These are phyloP conservation scores for Rhynchosporium agropyri DNA, from an alignment of 2,329 filamentous ascomycete genomes.

Conservation along the genomic window DNA sequence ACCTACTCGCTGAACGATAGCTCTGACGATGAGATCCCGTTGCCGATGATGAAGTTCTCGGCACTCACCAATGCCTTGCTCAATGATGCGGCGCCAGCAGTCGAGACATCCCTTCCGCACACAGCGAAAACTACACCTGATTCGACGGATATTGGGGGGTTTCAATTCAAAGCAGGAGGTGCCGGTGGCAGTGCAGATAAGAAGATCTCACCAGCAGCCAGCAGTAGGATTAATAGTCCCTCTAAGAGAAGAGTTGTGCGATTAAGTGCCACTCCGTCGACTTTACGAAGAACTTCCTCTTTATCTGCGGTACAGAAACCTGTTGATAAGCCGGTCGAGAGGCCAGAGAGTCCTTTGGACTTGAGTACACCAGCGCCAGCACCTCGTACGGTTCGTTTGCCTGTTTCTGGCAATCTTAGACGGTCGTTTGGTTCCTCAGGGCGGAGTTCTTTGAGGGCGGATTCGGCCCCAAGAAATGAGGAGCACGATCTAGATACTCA, in stretches of 20 bases:
- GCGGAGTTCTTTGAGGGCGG: conserved; percentile 32
- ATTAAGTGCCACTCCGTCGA: conserved; percentile 41
- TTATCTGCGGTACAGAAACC: conserved; percentile 36
- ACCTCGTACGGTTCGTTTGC: conserved; percentile 39
- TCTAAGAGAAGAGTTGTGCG: conserved; percentile 40
- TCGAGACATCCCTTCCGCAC: conserved; percentile 33
- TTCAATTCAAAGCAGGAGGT: conserved; percentile 31
- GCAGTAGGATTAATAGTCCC: conserved; percentile 35
- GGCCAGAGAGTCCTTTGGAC: conserved; percentile 38
- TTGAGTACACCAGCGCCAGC: conserved; percentile 41
- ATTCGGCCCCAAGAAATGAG: conserved; percentile 33
- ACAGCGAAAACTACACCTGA: conserved; percentile 29
- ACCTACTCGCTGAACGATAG: conserved; percentile 71
- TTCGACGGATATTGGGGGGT: conserved; percentile 22
- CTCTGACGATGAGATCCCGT: conserved; percentile 91
- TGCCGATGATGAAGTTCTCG: conserved; percentile 84
- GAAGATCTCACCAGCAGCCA: conserved; percentile 16
- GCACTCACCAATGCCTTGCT: conserved; percentile 87
- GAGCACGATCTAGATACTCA: conserved; percentile 32
- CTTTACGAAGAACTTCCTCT: conserved; percentile 36
- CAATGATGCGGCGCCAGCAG: conserved; percentile 54
- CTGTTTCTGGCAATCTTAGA: conserved; percentile 36
- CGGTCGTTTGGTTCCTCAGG: conserved; percentile 39
- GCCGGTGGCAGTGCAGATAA: conserved; percentile 16
- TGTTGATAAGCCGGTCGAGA: conserved; percentile 30